Percentiles rank a stretch among this genome's conserved stretches.
Evolutionary conservation across 768 basidiomycete genomes (phyloP).

Genomic region (Chalciporus pseudorubinellus): DNA sequence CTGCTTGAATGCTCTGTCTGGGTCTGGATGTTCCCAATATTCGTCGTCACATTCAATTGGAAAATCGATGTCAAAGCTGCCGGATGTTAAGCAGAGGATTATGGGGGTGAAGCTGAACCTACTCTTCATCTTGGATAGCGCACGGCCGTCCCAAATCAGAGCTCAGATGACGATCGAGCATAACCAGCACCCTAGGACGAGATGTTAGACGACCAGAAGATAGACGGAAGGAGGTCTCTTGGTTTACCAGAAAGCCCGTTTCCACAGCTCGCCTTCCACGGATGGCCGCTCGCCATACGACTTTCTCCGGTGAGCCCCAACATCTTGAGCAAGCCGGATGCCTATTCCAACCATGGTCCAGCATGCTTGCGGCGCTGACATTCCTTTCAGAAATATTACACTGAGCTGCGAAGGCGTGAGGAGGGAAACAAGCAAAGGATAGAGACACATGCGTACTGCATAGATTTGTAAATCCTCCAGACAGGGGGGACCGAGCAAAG

Average conservation of each 20-base stretch:
- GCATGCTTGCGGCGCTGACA: slow-evolving; percentile 57
- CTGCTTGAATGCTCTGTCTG: slow-evolving; percentile 54
- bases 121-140: slow-evolving; percentile 72
- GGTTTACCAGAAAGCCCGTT: slow-evolving; percentile 48
- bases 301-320: slow-evolving; percentile 50
- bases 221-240: background rate
- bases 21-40: slow-evolving; percentile 55
- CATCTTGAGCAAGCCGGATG: slow-evolving; percentile 57
- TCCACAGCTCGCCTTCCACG: slow-evolving; percentile 60
- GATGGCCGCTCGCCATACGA: slow-evolving; percentile 31
- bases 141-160: slow-evolving; percentile 62
- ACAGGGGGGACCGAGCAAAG: slow-evolving; percentile 52
- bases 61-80: slow-evolving; percentile 58
- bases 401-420: slow-evolving; percentile 44
- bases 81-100: background rate
- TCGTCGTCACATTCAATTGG: slow-evolving; percentile 71
- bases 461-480: slow-evolving; percentile 73
- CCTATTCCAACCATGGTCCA: slow-evolving; percentile 69
- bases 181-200: slow-evolving; percentile 27
- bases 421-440: slow-evolving; percentile 19
- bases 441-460: slow-evolving; percentile 39
- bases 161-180: slow-evolving; percentile 35
- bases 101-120: slow-evolving; percentile 20
- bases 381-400: slow-evolving; percentile 67
- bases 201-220: background rate